These are phyloP conservation scores for Claviceps capensis DNA, from an alignment of 2,329 filamentous ascomycete species.

Conservation along the genomic window DNA sequence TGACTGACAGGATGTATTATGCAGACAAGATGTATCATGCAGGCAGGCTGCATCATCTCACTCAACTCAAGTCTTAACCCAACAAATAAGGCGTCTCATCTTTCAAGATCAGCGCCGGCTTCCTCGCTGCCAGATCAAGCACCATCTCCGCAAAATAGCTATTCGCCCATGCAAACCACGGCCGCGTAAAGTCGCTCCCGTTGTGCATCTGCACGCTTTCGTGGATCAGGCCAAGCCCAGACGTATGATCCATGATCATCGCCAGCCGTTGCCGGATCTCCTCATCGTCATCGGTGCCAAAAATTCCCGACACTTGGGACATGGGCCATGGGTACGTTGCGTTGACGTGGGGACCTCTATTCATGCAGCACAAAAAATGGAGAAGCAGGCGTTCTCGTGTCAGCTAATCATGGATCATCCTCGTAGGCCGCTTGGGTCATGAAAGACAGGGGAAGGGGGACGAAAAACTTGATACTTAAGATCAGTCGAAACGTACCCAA, in stretches of 20 bases:
- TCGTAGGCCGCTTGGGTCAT: background rate
- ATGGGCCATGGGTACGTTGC: conserved; percentile 43
- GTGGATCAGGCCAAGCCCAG: conserved; percentile 31
- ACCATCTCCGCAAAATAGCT: conserved; percentile 29
- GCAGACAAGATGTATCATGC: too few relatives aligned
- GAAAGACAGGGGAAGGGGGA: background rate
- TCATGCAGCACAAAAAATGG: background rate
- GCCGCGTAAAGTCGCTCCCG: conserved; percentile 25
- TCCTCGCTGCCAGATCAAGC: conserved; percentile 66
- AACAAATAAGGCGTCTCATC: conserved; percentile 1
- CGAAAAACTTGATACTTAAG: background rate
- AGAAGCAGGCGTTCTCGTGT: too few relatives aligned
- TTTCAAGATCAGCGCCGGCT: conserved; percentile 55
- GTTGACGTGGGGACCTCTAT: conserved; percentile 49
- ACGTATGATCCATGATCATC: conserved; percentile 27
- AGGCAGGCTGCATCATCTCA: background rate
- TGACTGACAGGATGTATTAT: too few relatives aligned
- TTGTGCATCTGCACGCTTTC: conserved; percentile 32
- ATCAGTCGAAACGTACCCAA: conserved; percentile 11
- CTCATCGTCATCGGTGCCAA: conserved; percentile 28
- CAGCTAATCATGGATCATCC: too few relatives aligned
- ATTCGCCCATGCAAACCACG: conserved; percentile 33
- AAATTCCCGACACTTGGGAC: conserved; percentile 38
- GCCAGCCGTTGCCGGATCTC: conserved; percentile 21
- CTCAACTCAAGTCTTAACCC: background rate